A percentile compares a stretch with the other conserved stretches of the same genome.
Evolutionary conservation across 2,329 filamentous ascomycete species (phyloP).

Genomic region (Pseudocercospora fuligena): DNA sequence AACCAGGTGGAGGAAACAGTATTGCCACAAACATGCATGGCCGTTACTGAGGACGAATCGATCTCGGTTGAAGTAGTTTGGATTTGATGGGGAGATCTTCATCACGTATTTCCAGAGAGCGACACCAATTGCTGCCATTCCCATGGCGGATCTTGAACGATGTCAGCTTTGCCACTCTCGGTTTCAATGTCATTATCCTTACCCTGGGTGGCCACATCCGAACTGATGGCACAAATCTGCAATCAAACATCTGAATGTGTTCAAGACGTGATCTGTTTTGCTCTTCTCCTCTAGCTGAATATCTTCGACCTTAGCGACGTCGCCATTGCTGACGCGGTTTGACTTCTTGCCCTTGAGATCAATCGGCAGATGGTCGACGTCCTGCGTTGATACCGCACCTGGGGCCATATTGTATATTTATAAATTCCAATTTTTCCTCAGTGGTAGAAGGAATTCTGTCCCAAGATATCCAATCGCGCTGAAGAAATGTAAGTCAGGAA

Average conservation of each 20-base stretch:
- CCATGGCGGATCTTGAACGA: constrained; percentile 56
- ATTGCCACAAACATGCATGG: constrained; percentile 62
- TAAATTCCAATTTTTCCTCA: not conserved
- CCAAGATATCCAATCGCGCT: not conserved
- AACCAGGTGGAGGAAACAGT: constrained; percentile 56
- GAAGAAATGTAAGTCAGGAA: constrained; percentile 7
- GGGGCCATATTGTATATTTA: constrained; percentile 32
- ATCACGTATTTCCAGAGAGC: constrained; percentile 67
- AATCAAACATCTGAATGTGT: constrained; percentile 66
- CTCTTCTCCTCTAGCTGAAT: constrained; percentile 37
- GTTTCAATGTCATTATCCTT: constrained; percentile 29
- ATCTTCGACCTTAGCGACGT: constrained; percentile 26
- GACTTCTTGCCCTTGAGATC: constrained; percentile 32
- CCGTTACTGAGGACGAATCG: constrained; percentile 67
- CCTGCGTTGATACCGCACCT: constrained; percentile 31
- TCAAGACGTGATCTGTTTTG: constrained; percentile 57
- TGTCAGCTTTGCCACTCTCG: constrained; percentile 12
- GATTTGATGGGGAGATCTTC: constrained; percentile 62
- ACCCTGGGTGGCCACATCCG: constrained; percentile 71
- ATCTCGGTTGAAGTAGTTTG: constrained; percentile 65
- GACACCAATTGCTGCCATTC: constrained; percentile 66
- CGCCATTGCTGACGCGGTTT: constrained; percentile 21
- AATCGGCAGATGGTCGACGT: constrained; percentile 35
- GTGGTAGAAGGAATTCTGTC: not conserved
- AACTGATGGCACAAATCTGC: constrained; percentile 73